These are phyloP conservation scores for Colletotrichum sp. DNA, from an alignment of 2,329 filamentous ascomycete genomes.

Conservation along the genomic window DNA sequence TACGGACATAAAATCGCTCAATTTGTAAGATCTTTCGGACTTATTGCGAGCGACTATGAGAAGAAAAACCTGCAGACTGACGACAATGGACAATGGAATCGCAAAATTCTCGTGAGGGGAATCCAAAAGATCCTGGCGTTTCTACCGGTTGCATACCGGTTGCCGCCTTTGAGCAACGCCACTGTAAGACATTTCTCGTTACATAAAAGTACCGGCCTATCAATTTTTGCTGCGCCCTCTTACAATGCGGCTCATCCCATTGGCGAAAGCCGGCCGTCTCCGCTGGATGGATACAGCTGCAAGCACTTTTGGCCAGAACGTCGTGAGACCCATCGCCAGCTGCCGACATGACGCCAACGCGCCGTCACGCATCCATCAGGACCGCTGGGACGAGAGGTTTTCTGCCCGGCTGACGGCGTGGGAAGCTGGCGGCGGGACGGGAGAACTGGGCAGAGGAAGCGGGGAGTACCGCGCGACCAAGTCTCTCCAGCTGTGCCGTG, in stretches of 20 bases:
- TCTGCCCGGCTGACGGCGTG: background rate
- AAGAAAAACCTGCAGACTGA: background rate
- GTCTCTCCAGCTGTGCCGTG: background rate
- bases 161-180: background rate
- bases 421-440: background rate
- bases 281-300: background rate
- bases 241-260: background rate
- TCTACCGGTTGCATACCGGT: background rate
- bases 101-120: background rate
- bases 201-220: conserved; percentile 4
- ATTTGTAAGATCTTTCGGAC: background rate
- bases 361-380: conserved; percentile 1
- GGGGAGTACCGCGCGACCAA: background rate
- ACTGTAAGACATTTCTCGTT: background rate
- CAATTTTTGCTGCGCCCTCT: background rate
- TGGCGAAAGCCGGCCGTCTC: background rate
- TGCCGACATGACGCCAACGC: conserved; percentile 15
- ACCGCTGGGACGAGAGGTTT: background rate
- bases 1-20: conserved; percentile 7
- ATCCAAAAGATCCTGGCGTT: background rate
- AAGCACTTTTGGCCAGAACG: conserved; percentile 13
- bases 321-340: background rate
- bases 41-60: background rate
- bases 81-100: background rate
- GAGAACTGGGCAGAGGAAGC: background rate